These are phyloP conservation scores for Eucalyptus albens DNA, from an alignment of 345 rosid species.

Conservation along the genomic window DNA sequence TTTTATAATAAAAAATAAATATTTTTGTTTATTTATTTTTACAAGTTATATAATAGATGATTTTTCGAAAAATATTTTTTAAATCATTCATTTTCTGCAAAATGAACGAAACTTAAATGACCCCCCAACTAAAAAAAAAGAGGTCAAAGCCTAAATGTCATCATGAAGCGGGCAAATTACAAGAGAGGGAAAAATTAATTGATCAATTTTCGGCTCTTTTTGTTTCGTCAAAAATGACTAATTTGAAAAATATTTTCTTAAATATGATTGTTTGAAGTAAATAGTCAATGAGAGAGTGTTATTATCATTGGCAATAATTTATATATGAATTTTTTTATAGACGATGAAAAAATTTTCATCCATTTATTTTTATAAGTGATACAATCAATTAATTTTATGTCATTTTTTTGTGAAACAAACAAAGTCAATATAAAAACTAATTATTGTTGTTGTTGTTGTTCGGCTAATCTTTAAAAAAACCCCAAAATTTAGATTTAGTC, in stretches of 20 bases:
- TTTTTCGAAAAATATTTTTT: neutral
- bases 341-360: rapidly evolving
- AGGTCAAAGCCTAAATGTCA: neutral
- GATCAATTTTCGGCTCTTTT: neutral
- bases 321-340: too few species aligned
- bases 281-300: too few species aligned
- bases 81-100: neutral
- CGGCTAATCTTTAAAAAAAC: too few species aligned
- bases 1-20: neutral
- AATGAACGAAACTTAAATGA: too few species aligned
- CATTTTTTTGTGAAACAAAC: too few species aligned
- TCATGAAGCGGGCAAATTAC: neutral
- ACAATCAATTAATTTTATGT: neutral
- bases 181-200: neutral
- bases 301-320: too few species aligned
- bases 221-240: too few species aligned
- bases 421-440: too few species aligned
- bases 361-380: too few species aligned
- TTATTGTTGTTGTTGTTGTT: rapidly evolving
- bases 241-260: too few species aligned
- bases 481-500: too few species aligned
- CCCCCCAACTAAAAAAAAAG: too few species aligned
- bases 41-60: neutral
- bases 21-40: neutral
- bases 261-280: neutral